These are phyloP conservation scores for Endocladia muricata DNA, from an alignment of 31 red algal genomes.

Conservation along the genomic window DNA sequence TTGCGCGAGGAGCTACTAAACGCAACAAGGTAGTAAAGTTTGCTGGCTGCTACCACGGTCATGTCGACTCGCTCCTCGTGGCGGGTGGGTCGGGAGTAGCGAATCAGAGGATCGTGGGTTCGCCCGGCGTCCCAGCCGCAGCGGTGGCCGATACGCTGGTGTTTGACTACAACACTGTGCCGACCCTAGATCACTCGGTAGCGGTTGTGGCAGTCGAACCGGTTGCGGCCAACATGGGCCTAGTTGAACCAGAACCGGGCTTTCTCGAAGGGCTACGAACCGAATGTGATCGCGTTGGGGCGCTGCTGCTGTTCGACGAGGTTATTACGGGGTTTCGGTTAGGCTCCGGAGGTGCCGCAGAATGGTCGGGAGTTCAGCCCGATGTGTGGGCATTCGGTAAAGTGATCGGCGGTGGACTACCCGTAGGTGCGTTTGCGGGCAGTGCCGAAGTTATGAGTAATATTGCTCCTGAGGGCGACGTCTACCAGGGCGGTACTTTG, in stretches of 20 bases:
- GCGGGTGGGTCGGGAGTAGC: conserved; percentile 3
- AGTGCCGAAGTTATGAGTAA: neutral
- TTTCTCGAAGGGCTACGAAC: neutral
- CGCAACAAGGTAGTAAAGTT: conserved; percentile 14
- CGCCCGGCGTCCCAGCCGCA: conserved; percentile 1
- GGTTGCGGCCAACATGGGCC: conserved; percentile 8
- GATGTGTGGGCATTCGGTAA: neutral
- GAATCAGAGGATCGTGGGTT: neutral
- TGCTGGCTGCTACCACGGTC: conserved; percentile 24
- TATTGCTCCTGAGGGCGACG: neutral
- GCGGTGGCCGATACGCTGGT: neutral
- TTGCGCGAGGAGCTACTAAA: conserved; percentile 1
- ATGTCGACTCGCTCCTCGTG: conserved; percentile 9
- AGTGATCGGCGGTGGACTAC: conserved; percentile 8
- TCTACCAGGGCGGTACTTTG: conserved; percentile 8
- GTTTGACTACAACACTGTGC: neutral
- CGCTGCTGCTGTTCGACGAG: conserved; percentile 11
- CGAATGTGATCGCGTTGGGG: neutral
- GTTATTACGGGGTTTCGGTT: conserved; percentile 5
- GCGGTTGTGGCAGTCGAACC: neutral
- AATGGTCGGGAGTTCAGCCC: neutral
- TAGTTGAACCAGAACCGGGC: neutral
- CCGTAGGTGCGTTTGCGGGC: neutral
- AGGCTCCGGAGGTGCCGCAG: neutral
- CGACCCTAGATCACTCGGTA: neutral